These are phyloP conservation scores for Thermothelomyces thermophilus DNA, from an alignment of 2,329 filamentous ascomycete species.

Conservation along the genomic window DNA sequence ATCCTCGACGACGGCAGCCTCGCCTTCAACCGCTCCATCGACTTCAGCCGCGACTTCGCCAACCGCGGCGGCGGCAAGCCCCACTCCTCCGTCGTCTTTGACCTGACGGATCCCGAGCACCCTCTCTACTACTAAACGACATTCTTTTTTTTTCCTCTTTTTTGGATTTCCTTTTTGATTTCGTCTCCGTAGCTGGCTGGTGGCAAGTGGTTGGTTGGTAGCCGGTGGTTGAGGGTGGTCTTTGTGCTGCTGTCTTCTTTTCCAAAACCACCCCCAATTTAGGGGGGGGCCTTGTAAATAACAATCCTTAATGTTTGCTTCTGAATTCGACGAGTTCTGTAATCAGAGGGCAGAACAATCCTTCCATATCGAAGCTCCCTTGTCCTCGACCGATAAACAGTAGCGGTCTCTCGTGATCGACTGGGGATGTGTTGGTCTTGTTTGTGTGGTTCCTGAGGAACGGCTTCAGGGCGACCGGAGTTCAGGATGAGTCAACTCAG, in stretches of 20 bases:
- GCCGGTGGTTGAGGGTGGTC: background rate
- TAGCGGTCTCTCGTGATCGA: too few species aligned
- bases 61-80: constrained; percentile 49
- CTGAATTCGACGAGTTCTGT: background rate
- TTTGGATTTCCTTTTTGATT: background rate
- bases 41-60: constrained; percentile 48
- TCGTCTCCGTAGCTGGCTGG: background rate
- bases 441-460: too few species aligned
- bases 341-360: too few species aligned
- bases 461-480: too few species aligned
- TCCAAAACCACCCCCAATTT: background rate
- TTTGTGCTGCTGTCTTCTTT: background rate
- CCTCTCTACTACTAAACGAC: constrained; percentile 40
- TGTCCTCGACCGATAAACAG: too few species aligned
- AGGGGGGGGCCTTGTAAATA: background rate
- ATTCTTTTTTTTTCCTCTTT: background rate
- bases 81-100: constrained; percentile 51
- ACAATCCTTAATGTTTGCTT: background rate
- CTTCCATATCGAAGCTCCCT: too few species aligned
- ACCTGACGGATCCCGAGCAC: constrained; percentile 47
- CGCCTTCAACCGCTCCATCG: constrained; percentile 53
- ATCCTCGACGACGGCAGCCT: constrained; percentile 48
- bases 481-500: too few species aligned
- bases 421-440: too few species aligned
- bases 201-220: background rate